Evolutionary conservation across 148 eudicot species (phyloP).

Genomic region (Rhododendron henanense): DNA sequence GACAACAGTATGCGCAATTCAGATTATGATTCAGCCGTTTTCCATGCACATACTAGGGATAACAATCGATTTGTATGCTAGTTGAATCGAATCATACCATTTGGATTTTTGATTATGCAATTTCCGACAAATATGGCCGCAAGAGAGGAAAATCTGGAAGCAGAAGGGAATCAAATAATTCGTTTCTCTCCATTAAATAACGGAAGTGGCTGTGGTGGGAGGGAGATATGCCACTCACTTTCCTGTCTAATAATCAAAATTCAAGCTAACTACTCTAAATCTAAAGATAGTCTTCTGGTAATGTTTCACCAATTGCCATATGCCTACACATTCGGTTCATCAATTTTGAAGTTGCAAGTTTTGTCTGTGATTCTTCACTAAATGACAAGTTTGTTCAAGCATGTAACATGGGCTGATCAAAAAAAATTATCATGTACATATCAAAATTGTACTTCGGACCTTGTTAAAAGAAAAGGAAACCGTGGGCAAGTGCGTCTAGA

Average conservation of each 20-base stretch:
- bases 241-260: background rate
- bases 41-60: background rate
- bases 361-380: background rate
- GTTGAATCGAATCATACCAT: background rate
- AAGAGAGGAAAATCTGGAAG: background rate
- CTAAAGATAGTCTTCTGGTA: no score
- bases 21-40: background rate
- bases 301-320: background rate
- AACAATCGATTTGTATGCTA: background rate
- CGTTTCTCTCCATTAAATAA: background rate
- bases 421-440: background rate
- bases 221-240: background rate
- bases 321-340: background rate
- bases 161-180: background rate
- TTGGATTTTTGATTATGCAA: background rate
- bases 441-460: background rate
- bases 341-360: background rate
- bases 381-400: constrained; percentile 4
- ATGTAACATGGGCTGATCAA: background rate
- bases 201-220: background rate
- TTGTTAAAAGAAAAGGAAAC: background rate
- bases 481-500: background rate
- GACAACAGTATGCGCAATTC: background rate
- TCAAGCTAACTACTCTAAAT: background rate
- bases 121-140: background rate